A percentile compares a stretch with the other conserved stretches of the same genome.
Conservation (phyloP, 1,284 basidiomycete species). For the Mycocalia duriaeana region DNA sequence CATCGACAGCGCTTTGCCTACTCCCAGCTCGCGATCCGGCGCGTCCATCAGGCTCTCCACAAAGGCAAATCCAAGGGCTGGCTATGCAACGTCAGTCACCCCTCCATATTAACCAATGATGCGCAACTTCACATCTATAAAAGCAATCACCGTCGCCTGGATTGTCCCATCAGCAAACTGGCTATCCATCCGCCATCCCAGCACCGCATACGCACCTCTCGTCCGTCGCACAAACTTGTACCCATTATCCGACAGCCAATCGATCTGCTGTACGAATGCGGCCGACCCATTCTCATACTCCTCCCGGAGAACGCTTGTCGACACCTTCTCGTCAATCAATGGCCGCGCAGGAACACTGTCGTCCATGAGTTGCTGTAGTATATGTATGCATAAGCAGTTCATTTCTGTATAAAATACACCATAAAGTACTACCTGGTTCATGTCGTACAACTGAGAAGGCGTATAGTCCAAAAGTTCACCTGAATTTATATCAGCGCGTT, state of each 20-base stretch:
- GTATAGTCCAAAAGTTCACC: conserved; percentile 18
- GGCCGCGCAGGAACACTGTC: conserved; percentile 46
- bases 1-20: conserved; percentile 46
- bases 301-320: conserved; percentile 45
- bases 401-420: not conserved
- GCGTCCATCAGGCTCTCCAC: conserved; percentile 52
- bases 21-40: conserved; percentile 38
- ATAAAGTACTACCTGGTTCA: conserved; percentile 38
- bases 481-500: not conserved
- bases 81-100: conserved; percentile 16
- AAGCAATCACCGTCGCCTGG: conserved; percentile 78
- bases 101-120: not conserved
- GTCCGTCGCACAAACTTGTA: conserved; percentile 63
- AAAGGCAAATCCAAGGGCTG: conserved; percentile 69
- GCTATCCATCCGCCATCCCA: too few relatives aligned
- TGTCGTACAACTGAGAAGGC: conserved; percentile 39
- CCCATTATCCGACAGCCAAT: conserved; percentile 51
- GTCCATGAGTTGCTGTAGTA: conserved; percentile 41
- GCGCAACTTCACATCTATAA: conserved; percentile 56
- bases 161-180: too few relatives aligned
- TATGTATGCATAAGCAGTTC: not conserved
- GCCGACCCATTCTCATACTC: conserved; percentile 64
- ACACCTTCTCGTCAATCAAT: conserved; percentile 43
- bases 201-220: conserved; percentile 53
- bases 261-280: conserved; percentile 63